phyloP scores from a whole-genome alignment of 768 basidiomycete genomes.

The Mycena galopus region DNA sequence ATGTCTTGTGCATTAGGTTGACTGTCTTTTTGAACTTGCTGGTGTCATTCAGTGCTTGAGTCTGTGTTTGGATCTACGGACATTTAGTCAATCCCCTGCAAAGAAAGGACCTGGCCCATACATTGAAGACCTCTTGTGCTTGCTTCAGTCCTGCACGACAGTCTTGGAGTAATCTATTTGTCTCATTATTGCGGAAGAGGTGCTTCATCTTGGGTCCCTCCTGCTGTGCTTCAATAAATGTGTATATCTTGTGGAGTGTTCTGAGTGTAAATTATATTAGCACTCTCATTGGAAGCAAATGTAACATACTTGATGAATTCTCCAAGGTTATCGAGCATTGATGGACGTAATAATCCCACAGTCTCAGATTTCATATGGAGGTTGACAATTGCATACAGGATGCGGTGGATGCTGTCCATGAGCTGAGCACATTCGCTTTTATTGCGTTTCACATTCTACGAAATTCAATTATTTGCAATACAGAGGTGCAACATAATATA shows the following conservation, averaged over 20 bases:
- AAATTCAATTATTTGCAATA: neutral
- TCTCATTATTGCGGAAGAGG: neutral
- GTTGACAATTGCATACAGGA: neutral
- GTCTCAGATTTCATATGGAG: constrained; percentile 3
- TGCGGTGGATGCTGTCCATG: neutral
- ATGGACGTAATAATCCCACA: neutral
- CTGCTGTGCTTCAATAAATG: neutral
- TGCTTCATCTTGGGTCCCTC: neutral
- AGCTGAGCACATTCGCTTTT: constrained; percentile 2
- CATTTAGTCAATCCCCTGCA: neutral
- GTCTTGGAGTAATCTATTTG: neutral
- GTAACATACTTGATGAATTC: neutral
- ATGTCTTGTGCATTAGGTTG: neutral
- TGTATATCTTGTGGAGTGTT: neutral
- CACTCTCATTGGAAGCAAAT: neutral
- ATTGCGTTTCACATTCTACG: constrained; percentile 1
- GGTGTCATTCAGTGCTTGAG: neutral
- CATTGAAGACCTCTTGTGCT: neutral
- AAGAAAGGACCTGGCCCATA: neutral
- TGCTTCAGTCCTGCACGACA: neutral
- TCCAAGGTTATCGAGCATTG: neutral
- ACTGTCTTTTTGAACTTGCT: neutral
- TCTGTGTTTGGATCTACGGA: neutral
- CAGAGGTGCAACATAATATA: neutral
- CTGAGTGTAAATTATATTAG: neutral